These are phyloP conservation scores for Psidium friedrichsthalianum DNA, from an alignment of 345 rosid genomes.

Conservation along the genomic window DNA sequence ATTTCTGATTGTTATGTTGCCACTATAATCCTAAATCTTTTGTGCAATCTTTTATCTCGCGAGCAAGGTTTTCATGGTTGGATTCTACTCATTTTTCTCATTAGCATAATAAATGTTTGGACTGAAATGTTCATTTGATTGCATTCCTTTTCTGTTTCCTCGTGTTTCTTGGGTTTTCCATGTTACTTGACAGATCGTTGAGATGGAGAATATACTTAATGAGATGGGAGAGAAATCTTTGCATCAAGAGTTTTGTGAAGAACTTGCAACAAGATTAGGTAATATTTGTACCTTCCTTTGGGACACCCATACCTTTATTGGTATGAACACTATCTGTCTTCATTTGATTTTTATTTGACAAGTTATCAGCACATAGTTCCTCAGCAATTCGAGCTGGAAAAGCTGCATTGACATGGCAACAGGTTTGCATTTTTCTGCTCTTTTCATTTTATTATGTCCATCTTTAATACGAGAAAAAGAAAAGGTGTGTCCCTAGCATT, in stretches of 20 bases:
- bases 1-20: neutral
- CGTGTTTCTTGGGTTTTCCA: neutral
- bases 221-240: constrained; percentile 44
- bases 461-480: neutral
- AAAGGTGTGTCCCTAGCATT: neutral
- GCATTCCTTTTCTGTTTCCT: neutral
- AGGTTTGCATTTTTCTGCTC: constrained; percentile 25
- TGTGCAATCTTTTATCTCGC: neutral
- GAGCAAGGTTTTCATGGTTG: neutral
- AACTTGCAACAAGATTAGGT: constrained; percentile 35
- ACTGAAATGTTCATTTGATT: neutral
- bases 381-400: constrained; percentile 39
- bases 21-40: neutral
- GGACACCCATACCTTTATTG: neutral
- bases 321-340: neutral
- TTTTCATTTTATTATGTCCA: neutral
- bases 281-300: neutral
- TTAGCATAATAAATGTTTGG: neutral
- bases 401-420: constrained; percentile 50
- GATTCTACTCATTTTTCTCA: neutral
- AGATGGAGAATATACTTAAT: constrained; percentile 64
- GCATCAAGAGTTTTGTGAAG: constrained; percentile 41
- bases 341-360: neutral
- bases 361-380: constrained; percentile 26
- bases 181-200: constrained; percentile 33